These are phyloP conservation scores for Pichia californica DNA, from an alignment of 805 yeast species.

Conservation along the genomic window DNA sequence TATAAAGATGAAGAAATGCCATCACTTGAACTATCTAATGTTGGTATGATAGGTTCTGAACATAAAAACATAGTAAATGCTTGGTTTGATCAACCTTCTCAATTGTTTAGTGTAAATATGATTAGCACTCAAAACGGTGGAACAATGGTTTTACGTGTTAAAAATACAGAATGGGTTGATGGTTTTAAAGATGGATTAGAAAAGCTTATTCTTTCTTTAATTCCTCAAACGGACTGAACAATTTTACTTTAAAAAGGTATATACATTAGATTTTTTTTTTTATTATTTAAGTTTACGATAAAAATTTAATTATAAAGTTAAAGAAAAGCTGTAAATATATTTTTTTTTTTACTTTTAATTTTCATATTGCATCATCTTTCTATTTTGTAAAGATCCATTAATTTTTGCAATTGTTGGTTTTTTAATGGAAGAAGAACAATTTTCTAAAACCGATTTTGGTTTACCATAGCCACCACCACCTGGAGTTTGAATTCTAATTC, in stretches of 20 bases:
- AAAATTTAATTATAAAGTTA: no score
- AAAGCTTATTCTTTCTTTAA: background rate
- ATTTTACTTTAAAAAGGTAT: no score
- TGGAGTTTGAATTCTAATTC: conserved; percentile 34
- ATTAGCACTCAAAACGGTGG: conserved; percentile 8
- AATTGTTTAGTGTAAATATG: conserved; percentile 7
- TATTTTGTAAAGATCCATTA: no score
- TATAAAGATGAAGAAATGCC: conserved; percentile 10
- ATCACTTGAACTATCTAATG: conserved; percentile 10
- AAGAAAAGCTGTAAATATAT: no score
- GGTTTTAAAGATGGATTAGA: conserved; percentile 1
- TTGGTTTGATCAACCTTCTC: conserved; percentile 13
- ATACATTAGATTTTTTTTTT: no score
- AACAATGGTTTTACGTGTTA: conserved; percentile 2
- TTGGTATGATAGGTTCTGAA: conserved; percentile 1
- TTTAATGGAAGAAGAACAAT: no score
- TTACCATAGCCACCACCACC: conserved; percentile 1
- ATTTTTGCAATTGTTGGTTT: no score
- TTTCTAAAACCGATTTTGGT: no score
- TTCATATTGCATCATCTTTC: no score
- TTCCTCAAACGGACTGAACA: background rate
- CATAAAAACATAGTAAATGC: conserved; percentile 1
- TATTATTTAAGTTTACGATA: no score
- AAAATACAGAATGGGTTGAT: conserved; percentile 2
- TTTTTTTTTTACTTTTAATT: no score